phyloP scores from a whole-genome alignment of 345 rosid genomes.

The Citrus unshiu region DNA sequence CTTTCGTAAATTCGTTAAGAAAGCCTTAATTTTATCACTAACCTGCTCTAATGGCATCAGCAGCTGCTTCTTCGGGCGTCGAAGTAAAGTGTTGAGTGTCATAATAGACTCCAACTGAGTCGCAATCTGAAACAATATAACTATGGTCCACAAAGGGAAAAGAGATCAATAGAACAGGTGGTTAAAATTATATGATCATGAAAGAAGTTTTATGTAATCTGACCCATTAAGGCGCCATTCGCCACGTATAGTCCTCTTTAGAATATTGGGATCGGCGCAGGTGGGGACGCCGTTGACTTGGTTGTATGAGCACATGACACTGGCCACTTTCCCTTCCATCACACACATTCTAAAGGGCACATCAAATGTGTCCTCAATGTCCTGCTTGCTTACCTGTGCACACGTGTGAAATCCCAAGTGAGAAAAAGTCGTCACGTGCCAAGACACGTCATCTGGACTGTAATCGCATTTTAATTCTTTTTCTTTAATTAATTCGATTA shows the following conservation, averaged over 20 bases:
- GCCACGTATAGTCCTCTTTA: constrained; percentile 49
- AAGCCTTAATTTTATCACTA: neutral
- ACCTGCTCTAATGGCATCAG: constrained; percentile 87
- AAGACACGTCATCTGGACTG: neutral
- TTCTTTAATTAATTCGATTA: neutral
- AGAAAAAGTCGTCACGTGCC: neutral
- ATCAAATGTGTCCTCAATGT: constrained; percentile 70
- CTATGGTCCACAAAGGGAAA: constrained; percentile 25
- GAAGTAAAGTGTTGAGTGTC: constrained; percentile 59
- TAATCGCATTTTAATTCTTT: neutral
- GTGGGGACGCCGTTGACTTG: constrained; percentile 84
- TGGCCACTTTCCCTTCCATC: constrained; percentile 71
- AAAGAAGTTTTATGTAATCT: neutral
- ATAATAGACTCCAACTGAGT: constrained; percentile 71
- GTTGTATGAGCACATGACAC: constrained; percentile 93
- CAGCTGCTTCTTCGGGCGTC: constrained; percentile 88
- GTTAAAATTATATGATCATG: neutral
- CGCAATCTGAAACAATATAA: constrained; percentile 87
- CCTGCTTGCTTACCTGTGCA: constrained; percentile 78
- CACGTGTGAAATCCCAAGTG: constrained; percentile 8
- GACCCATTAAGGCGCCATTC: constrained; percentile 87
- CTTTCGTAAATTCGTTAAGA: no score
- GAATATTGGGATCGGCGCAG: constrained; percentile 75
- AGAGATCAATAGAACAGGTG: no score
- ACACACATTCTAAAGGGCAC: constrained; percentile 84